Evolutionary conservation across 768 basidiomycete genomes (phyloP).

Genomic region (Leccinum sublutescens): DNA sequence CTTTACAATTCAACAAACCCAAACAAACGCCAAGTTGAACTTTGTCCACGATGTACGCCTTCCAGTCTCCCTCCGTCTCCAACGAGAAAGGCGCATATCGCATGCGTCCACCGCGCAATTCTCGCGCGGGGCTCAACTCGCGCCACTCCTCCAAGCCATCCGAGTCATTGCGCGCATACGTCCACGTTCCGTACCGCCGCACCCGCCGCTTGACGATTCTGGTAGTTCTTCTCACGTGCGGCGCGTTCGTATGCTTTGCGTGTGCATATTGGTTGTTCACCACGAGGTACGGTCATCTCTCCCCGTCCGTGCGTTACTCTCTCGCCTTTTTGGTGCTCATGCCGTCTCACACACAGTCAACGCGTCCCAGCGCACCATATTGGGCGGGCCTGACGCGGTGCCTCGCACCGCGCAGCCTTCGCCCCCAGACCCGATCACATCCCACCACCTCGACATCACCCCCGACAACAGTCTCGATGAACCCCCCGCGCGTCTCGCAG

Average conservation of each 20-base stretch:
- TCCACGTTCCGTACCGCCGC: constrained; percentile 21
- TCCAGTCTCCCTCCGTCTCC: constrained; percentile 60
- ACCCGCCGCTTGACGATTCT: constrained; percentile 42
- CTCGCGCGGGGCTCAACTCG: constrained; percentile 19
- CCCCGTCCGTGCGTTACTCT: constrained; percentile 17
- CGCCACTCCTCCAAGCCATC: constrained; percentile 15
- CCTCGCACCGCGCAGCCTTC: background rate
- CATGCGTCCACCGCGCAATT: constrained; percentile 47
- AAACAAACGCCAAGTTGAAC: constrained; percentile 11
- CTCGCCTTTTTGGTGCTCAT: constrained; percentile 18
- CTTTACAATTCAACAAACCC: background rate
- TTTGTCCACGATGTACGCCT: constrained; percentile 16
- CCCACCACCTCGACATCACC: constrained; percentile 9
- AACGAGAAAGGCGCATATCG: constrained; percentile 67
- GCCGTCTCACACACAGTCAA: constrained; percentile 14
- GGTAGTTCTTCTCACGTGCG: constrained; percentile 45
- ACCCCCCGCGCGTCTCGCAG: constrained; percentile 5
- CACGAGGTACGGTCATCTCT: constrained; percentile 51
- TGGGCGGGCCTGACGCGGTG: constrained; percentile 1
- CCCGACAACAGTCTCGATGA: constrained; percentile 34
- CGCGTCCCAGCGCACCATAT: constrained; percentile 17
- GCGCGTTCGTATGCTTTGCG: constrained; percentile 52
- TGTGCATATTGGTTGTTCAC: constrained; percentile 63
- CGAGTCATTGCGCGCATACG: background rate
- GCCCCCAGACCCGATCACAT: background rate